phyloP scores from a whole-genome alignment of 768 basidiomycete genomes.

The Mrakia gelida region DNA sequence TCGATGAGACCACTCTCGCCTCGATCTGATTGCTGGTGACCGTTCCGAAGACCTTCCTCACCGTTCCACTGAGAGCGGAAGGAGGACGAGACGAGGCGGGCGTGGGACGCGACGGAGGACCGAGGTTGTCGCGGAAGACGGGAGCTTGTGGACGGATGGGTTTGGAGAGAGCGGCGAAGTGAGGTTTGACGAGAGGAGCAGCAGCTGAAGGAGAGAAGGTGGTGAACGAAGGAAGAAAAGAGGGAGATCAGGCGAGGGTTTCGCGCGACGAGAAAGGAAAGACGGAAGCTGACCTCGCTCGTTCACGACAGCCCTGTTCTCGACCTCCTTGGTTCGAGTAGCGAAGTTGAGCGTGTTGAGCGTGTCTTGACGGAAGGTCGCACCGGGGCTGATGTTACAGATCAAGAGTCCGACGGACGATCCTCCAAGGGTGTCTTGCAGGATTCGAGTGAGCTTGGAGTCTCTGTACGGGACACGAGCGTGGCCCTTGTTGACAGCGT shows the following conservation, averaged over 20 bases:
- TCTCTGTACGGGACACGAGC: conserved; percentile 82
- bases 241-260: too few species aligned
- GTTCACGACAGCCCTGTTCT: conserved; percentile 74
- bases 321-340: conserved; percentile 68
- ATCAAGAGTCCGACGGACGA: conserved; percentile 72
- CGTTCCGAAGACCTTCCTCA: conserved; percentile 11
- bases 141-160: background rate
- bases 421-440: conserved; percentile 85
- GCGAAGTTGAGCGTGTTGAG: conserved; percentile 73
- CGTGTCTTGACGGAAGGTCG: conserved; percentile 77
- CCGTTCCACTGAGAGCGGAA: background rate
- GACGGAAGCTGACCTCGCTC: conserved; percentile 56
- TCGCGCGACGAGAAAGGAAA: too few species aligned
- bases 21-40: background rate
- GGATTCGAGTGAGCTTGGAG: conserved; percentile 78
- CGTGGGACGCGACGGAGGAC: background rate
- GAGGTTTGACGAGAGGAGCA: conserved; percentile 60
- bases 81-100: conserved; percentile 4
- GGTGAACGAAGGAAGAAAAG: background rate
- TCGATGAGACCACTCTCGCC: background rate
- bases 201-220: background rate
- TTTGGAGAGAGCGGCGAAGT: conserved; percentile 58
- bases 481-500: conserved; percentile 29
- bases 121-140: conserved; percentile 1
- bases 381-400: conserved; percentile 79